Conservation (phyloP, 345 rosid species). For the Dipteronia dyeriana region DNA sequence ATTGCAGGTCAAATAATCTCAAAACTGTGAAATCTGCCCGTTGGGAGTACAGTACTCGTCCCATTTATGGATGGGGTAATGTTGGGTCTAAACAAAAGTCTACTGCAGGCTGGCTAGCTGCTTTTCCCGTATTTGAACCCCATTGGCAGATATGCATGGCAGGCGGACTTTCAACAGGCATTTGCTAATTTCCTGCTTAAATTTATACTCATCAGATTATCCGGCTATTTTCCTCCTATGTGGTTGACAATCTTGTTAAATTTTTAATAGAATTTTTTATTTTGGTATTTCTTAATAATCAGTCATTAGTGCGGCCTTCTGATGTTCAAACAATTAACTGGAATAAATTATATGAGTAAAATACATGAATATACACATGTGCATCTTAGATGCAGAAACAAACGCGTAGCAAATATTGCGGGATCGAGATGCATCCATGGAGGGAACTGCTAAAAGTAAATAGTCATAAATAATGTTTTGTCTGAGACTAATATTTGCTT, state of each 20-base stretch:
- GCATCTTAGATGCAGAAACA: background rate
- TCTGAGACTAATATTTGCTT: background rate
- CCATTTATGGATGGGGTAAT: slow-evolving; percentile 94
- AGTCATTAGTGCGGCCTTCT: background rate
- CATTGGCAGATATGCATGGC: slow-evolving; percentile 99
- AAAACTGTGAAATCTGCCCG: slow-evolving; percentile 79
- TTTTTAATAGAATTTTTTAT: background rate
- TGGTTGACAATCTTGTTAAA: background rate
- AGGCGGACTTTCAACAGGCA: slow-evolving; percentile 95
- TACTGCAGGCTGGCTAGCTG: slow-evolving; percentile 98
- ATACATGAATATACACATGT: background rate
- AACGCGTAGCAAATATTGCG: background rate
- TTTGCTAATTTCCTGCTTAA: slow-evolving; percentile 26
- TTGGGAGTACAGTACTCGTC: slow-evolving; percentile 95
- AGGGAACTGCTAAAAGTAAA: background rate
- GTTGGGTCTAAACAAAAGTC: slow-evolving; percentile 78
- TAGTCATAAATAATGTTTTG: background rate
- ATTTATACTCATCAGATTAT: too few species aligned
- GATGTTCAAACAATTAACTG: background rate
- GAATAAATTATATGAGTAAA: background rate
- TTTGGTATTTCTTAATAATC: background rate
- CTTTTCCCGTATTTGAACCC: slow-evolving; percentile 95
- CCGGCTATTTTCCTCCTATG: slow-evolving; percentile 5
- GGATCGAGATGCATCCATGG: background rate
- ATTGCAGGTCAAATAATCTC: slow-evolving; percentile 63